Base-by-base conservation (phyloP, 306 rosid species). In the Mimosa bimucronata region DNA sequence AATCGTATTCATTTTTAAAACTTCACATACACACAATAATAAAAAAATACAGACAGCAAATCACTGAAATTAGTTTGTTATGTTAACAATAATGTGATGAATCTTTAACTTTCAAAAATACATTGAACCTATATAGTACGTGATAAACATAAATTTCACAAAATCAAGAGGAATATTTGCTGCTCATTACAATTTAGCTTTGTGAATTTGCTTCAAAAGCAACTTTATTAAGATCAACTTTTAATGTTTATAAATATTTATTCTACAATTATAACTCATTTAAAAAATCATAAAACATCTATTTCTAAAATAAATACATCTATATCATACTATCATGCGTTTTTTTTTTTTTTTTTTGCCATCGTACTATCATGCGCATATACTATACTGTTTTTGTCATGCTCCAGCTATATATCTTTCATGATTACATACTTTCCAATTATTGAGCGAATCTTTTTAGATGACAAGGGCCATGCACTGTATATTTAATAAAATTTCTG, bases 361-460 rank as follows among this genome's bases (percentile, higher is more conserved):
- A n/a, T n/a, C n/a, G n/a, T n/a, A n/a, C n/a, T n/a, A n/a, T n/a
- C 62, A 55, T n/a, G 23, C 25, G 15, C 29, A 25, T 10, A 9
- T 11, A 25, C 4, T 41, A 60, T 11, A 25, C 31, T 12, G 37
- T 11, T 61, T 28, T 61, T 26, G 37, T 5, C 37, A 61, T 26
- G 38, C n/a, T 26, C 16, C n/a, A 29, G n/a, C 67, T 62, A 62
- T 29, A 31, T 60, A 29, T 15, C 8, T 66, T 21, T 66, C 71
- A 18, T 19, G 12, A 73, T 50, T 41, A 12, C 25, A 13, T 9
- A 71, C 69, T 9, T 9, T 66, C 79, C 82, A 83, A 88, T 79
- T 48, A 72, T 80, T 67, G 81, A 77, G 19, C 19, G 85, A 83
- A 75, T 77, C 83, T 85, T 64, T 50, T 77, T 69, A 86, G 57